Evolutionary conservation across 352 stramenopile genomes (phyloP), one percentile per base, ranked within the genome.

Genomic region (Phytophthora agathidicida): DNA sequence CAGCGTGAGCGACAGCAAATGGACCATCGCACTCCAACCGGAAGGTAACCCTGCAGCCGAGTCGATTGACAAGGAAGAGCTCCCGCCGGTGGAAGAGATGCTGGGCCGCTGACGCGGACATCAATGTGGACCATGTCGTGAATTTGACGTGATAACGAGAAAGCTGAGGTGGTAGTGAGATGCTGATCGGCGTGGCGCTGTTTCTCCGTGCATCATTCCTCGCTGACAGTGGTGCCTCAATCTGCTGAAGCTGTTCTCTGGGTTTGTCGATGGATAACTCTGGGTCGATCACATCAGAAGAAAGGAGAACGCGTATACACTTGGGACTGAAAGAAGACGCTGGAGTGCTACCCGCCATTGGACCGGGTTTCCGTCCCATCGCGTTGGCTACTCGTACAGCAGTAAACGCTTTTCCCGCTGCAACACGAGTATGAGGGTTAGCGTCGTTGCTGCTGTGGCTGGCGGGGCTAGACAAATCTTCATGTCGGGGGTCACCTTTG

Each of bases 351-450:
- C 11, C 27, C 22, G 28, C 46, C 35, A n/a, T 16, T 13, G 17
- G 31, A 23, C 43, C 30, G 27, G 19, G 32, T 9, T 65, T 66
- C n/a, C 76, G 73, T 45, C 53, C 24, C 9, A 89, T 52, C 11
- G 77, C 70, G 58, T 92, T 94, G 31, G 75, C 80, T 23, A 83
- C 55, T 2, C 85, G 80, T 10, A 94, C 85, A 10, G 78, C 85
- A 28, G 81, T 58, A 32, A 94, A 77, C 1, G 85, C 85, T 43
- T 92, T 94, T 16, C 85, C 85, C 7, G 80, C 77, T 32, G 58
- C 60, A 33, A 73, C 52, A 22, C 35, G 41, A 30, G 37, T 22
- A 22, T 24, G n/a, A 11, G 1, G 24, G 14, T 26, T 32, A 5
- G 28, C 11, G 35, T 16, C 47, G 36, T 71, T 65, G 47, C 42